A percentile compares a stretch with the other conserved stretches of the same genome.
phyloP scores from a whole-genome alignment of 768 basidiomycete species.

The Phylloporus sp. region DNA sequence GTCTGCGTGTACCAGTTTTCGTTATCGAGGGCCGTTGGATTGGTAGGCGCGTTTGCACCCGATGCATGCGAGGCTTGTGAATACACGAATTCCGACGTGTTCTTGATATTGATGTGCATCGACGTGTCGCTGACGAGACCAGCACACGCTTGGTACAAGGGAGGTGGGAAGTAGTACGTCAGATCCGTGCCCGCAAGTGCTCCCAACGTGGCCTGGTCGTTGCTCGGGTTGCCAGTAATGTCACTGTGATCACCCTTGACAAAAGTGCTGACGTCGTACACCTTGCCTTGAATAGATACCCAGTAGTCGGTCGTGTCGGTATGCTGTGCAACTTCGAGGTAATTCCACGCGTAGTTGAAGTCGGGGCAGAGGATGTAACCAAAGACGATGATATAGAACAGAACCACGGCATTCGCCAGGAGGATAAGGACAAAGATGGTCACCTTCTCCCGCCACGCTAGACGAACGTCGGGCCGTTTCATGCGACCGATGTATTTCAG shows the following conservation, averaged over 20 bases:
- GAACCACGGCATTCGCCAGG: conserved; percentile 45
- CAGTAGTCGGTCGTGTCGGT: conserved; percentile 49
- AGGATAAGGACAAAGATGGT: conserved; percentile 59
- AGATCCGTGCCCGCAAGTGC: conserved; percentile 59
- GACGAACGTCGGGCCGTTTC: conserved; percentile 62
- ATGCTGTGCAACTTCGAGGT: conserved; percentile 47
- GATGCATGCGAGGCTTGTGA: conserved; percentile 52
- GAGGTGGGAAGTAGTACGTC: conserved; percentile 58
- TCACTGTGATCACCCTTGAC: conserved; percentile 61
- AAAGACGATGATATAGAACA: conserved; percentile 66
- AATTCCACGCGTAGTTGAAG: conserved; percentile 55
- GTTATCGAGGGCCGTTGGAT: conserved; percentile 33
- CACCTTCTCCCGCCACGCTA: conserved; percentile 68
- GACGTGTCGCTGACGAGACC: conserved; percentile 46
- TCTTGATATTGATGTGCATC: conserved; percentile 40
- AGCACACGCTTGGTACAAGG: conserved; percentile 54
- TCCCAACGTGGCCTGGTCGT: conserved; percentile 41
- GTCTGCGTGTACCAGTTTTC: conserved; percentile 52
- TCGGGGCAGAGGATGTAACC: conserved; percentile 58
- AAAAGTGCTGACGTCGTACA: conserved; percentile 59
- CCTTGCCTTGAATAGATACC: conserved; percentile 57
- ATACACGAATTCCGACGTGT: conserved; percentile 41
- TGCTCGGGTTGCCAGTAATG: conserved; percentile 47
- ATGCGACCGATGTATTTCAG: conserved; percentile 50
- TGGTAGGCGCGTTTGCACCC: conserved; percentile 39